These are phyloP conservation scores for Andrographis paniculata DNA, from an alignment of 305 asterid genomes.

Conservation along the genomic window DNA sequence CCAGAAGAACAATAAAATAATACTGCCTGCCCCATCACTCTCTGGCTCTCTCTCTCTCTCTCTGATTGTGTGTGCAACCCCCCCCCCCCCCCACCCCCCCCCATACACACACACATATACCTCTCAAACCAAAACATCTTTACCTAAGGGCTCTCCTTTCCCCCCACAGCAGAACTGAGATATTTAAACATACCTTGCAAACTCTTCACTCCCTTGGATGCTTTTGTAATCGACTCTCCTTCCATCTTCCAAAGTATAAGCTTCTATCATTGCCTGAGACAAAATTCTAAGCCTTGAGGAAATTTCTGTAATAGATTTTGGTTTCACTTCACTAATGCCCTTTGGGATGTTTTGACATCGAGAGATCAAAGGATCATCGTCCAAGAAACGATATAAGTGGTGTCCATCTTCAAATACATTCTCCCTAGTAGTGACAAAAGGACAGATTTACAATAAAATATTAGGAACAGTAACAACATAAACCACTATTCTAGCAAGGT, in stretches of 20 bases:
- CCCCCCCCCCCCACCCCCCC: not conserved
- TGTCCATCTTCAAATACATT: slow-evolving; percentile 69
- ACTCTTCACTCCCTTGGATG: slow-evolving; percentile 92
- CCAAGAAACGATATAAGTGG: slow-evolving; percentile 78
- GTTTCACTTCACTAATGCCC: slow-evolving; percentile 72
- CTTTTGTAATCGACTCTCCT: slow-evolving; percentile 70
- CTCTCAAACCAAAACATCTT: too few species aligned
- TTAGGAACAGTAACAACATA: not conserved
- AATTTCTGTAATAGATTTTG: slow-evolving; percentile 69
- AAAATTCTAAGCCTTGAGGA: slow-evolving; percentile 67
- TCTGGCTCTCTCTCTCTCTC: too few species aligned
- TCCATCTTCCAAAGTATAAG: slow-evolving; percentile 74
- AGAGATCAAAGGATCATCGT: slow-evolving; percentile 66
- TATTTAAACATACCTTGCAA: slow-evolving; percentile 51
- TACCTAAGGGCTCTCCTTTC: not conserved
- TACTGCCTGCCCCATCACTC: not conserved
- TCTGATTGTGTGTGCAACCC: not conserved
- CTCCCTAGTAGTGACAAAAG: slow-evolving; percentile 39
- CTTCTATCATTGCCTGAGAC: slow-evolving; percentile 64
- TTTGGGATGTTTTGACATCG: slow-evolving; percentile 83
- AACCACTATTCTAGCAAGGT: not conserved
- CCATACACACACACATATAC: not conserved
- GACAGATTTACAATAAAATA: slow-evolving; percentile 12
- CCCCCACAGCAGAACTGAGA: not conserved
- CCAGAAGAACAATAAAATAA: not conserved